These are phyloP conservation scores for Neoboletus brunneissimus DNA, from an alignment of 768 basidiomycete genomes.

Conservation along the genomic window DNA sequence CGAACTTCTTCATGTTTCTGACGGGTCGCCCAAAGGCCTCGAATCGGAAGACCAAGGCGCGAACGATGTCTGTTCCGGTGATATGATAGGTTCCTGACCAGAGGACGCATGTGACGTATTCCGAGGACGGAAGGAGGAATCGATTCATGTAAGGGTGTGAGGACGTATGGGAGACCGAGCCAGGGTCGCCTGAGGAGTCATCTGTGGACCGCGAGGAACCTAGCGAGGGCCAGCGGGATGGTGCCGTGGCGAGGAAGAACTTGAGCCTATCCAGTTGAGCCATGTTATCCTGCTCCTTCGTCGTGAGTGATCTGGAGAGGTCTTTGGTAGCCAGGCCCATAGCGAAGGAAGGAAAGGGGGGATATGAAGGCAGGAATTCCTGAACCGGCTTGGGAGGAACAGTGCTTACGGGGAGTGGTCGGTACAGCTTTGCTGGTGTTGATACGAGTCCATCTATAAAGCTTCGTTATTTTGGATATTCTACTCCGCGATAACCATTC, in stretches of 20 bases:
- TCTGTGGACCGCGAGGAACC: slow-evolving; percentile 30
- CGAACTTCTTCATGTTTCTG: slow-evolving; percentile 93
- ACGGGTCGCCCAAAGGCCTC: slow-evolving; percentile 92
- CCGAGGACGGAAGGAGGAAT: slow-evolving; percentile 83
- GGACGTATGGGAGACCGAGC: slow-evolving; percentile 41
- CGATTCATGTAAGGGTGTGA: slow-evolving; percentile 79
- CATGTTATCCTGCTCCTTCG: slow-evolving; percentile 65
- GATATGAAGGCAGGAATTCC: slow-evolving; percentile 2
- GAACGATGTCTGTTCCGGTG: slow-evolving; percentile 95
- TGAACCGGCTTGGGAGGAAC: slow-evolving; percentile 8
- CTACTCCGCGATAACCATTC: slow-evolving; percentile 26
- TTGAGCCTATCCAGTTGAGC: slow-evolving; percentile 81
- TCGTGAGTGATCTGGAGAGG: slow-evolving; percentile 49
- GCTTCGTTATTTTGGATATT: slow-evolving; percentile 17
- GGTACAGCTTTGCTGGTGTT: slow-evolving; percentile 16
- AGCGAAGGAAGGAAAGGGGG: slow-evolving; percentile 13
- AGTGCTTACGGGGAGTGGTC: slow-evolving; percentile 11
- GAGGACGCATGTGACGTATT: slow-evolving; percentile 86
- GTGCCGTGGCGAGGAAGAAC: slow-evolving; percentile 85
- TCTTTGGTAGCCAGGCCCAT: slow-evolving; percentile 31
- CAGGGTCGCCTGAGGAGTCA: slow-evolving; percentile 12
- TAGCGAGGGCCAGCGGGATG: slow-evolving; percentile 60
- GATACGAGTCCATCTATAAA: slow-evolving; percentile 27
- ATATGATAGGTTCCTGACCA: slow-evolving; percentile 93
- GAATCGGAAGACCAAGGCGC: slow-evolving; percentile 91